Evolutionary conservation across 1,284 basidiomycete species (phyloP).

Genomic region (Irpex sp.): DNA sequence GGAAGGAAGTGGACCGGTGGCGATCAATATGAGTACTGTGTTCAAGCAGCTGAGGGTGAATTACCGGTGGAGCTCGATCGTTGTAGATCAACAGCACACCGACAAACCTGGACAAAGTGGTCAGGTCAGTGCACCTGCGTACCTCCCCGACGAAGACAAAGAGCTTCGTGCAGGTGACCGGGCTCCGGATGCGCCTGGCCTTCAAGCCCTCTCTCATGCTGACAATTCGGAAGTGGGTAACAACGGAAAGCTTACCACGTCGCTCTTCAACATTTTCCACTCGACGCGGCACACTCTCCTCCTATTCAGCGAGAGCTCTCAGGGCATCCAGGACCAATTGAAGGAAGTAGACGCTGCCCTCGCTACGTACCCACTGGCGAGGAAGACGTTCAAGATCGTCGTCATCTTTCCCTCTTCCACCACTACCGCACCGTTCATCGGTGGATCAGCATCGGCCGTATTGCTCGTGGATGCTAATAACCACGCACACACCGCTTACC

Average conservation of each 20-base stretch:
- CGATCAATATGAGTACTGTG: not conserved
- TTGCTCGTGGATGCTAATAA: constrained; percentile 12
- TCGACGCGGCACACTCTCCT: constrained; percentile 20
- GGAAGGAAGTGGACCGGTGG: no score
- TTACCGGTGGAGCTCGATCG: constrained; percentile 29
- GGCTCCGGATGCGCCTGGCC: constrained; percentile 35
- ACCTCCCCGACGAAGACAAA: constrained; percentile 2
- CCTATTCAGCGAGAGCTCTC: constrained; percentile 10
- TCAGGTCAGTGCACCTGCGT: constrained; percentile 5
- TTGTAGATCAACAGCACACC: constrained; percentile 22
- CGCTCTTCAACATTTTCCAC: constrained; percentile 17
- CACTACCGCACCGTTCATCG: not conserved
- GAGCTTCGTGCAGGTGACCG: constrained; percentile 25
- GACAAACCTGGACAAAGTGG: constrained; percentile 5
- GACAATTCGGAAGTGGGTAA: no score
- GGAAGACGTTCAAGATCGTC: constrained; percentile 8
- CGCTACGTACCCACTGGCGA: not conserved
- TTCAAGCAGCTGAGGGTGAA: constrained; percentile 31
- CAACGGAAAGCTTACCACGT: constrained; percentile 4
- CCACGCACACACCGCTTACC: constrained; percentile 14
- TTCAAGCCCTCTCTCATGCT: constrained; percentile 10
- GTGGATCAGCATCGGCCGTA: not conserved
- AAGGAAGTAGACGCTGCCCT: not conserved
- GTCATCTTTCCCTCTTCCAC: constrained; percentile 1
- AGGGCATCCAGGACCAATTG: not conserved